Evolutionary conservation across 208 protist species (phyloP).

Genomic region (Leishmania martiniquensis): DNA sequence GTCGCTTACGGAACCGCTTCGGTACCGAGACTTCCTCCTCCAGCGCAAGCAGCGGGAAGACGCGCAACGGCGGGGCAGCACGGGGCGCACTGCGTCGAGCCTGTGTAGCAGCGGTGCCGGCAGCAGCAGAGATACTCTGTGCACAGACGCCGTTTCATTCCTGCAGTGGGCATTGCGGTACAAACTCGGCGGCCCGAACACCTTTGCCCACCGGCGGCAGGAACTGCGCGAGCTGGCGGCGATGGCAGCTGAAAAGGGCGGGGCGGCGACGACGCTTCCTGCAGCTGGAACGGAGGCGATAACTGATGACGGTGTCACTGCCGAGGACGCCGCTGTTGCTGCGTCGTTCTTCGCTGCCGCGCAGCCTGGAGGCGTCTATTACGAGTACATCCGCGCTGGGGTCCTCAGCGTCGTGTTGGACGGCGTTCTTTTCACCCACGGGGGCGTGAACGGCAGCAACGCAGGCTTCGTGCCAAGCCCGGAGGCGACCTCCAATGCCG

Average conservation of each 20-base stretch:
- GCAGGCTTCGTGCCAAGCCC: conserved; percentile 68
- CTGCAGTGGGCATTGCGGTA: conserved; percentile 70
- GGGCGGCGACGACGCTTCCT: not conserved
- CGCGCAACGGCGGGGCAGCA: not conserved
- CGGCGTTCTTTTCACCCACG: conserved; percentile 88
- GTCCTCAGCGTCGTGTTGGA: conserved; percentile 58
- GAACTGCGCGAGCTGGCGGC: conserved; percentile 54
- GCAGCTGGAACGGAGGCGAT: not conserved
- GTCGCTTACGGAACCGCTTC: conserved; percentile 15
- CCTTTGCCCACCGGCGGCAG: conserved; percentile 67
- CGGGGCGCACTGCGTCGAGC: not conserved
- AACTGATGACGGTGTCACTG: not conserved
- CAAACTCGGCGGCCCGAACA: conserved; percentile 63
- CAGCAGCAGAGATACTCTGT: not conserved
- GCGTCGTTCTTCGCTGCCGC: conserved; percentile 68
- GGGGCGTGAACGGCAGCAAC: conserved; percentile 65
- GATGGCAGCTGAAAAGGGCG: not conserved
- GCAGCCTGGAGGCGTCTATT: conserved; percentile 68
- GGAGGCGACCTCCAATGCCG: conserved; percentile 20
- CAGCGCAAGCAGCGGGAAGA: not conserved
- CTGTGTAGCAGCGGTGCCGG: not conserved
- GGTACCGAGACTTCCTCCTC: conserved; percentile 22
- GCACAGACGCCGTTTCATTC: conserved; percentile 42
- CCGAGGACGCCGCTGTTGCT: conserved; percentile 58
- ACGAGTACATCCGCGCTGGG: conserved; percentile 70